These are phyloP conservation scores for Tinospora cordifolia DNA, from an alignment of 164 flowering plant genomes.

Conservation along the genomic window DNA sequence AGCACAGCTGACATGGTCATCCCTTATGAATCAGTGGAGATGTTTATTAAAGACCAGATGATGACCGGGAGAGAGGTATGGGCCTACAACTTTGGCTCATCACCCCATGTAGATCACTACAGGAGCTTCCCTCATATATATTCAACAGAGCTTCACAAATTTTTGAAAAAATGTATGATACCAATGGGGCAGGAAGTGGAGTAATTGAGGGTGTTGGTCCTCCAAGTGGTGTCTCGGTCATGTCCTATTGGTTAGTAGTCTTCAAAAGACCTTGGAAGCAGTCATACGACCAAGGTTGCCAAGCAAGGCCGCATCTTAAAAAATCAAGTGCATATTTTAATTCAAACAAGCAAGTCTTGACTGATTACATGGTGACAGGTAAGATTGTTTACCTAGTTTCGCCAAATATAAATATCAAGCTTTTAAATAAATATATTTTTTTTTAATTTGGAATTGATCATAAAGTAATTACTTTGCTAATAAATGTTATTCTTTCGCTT, in stretches of 20 bases:
- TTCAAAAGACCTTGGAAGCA: too few relatives aligned
- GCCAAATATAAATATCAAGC: too few relatives aligned
- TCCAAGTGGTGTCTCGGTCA: not conserved
- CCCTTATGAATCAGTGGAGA: constrained; percentile 53
- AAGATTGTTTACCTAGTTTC: not conserved
- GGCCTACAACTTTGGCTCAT: constrained; percentile 54
- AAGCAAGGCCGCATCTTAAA: not conserved
- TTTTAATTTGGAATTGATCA: too few relatives aligned
- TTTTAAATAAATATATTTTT: too few relatives aligned
- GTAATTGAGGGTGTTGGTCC: not conserved
- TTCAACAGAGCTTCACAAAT: constrained; percentile 37
- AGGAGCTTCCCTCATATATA: constrained; percentile 65
- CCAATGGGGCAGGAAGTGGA: constrained; percentile 14
- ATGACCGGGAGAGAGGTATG: constrained; percentile 42
- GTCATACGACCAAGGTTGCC: not conserved
- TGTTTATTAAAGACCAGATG: constrained; percentile 49
- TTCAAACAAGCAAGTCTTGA: not conserved
- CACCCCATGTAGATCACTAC: constrained; percentile 95
- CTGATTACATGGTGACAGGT: not conserved
- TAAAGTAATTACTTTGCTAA: too few relatives aligned
- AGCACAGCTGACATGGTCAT: constrained; percentile 82
- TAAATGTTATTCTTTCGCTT: too few relatives aligned
- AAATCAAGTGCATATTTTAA: not conserved
- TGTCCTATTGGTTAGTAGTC: not conserved
- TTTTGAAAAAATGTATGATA: constrained; percentile 49